Evolutionary conservation across 768 basidiomycete species (phyloP).

Genomic region (Amanita exitialis): DNA sequence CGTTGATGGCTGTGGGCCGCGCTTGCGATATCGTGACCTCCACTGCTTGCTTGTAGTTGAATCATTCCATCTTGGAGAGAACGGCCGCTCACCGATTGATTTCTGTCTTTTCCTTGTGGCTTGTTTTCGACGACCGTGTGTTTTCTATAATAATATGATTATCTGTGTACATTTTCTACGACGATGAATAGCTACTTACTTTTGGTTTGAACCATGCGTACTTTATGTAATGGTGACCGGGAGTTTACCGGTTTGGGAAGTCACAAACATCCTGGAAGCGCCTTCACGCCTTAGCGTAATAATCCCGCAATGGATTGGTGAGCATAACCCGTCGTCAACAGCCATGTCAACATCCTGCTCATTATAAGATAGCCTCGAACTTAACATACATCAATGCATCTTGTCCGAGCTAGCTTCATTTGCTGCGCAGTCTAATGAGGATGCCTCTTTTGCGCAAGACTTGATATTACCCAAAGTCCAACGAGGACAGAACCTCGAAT

Average conservation of each 20-base stretch:
- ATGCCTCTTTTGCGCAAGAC: conserved; percentile 37
- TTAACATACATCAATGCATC: conserved; percentile 70
- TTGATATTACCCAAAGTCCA: conserved; percentile 51
- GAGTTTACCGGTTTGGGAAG: background rate
- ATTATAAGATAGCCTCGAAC: conserved; percentile 45
- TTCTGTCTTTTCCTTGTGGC: background rate
- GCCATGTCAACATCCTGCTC: background rate
- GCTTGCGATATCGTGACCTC: conserved; percentile 2
- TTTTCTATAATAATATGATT: background rate
- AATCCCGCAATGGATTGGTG: conserved; percentile 58
- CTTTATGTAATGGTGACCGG: background rate
- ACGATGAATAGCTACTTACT: background rate
- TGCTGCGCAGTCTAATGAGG: conserved; percentile 36
- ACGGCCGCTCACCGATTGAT: background rate
- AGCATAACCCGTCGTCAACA: conserved; percentile 13
- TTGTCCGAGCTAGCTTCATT: conserved; percentile 63
- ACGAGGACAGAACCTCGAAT: conserved; percentile 12
- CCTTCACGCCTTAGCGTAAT: too few species aligned
- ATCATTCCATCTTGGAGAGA: background rate
- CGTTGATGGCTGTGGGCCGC: conserved; percentile 11
- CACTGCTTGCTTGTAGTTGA: background rate
- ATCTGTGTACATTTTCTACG: background rate
- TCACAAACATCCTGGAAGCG: background rate
- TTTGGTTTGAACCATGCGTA: background rate
- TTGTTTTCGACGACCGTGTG: background rate